Base-by-base conservation (phyloP, 1,284 basidiomycete genomes). In the Trichosporon sp. region DNA sequence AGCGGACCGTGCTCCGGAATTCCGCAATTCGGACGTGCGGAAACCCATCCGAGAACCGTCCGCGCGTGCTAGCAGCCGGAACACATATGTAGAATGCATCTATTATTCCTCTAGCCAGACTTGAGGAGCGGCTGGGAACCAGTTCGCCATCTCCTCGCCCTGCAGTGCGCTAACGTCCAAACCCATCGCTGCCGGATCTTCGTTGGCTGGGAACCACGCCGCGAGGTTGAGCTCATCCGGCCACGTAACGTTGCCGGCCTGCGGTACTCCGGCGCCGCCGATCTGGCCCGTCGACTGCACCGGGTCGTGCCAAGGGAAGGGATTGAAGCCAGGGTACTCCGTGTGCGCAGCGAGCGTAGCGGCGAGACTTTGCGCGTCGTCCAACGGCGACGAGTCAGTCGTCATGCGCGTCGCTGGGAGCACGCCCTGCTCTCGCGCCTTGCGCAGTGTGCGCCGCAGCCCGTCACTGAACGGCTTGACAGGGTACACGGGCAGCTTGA, bases 71-170 rank as follows among this genome's bases (percentile, higher is more conserved):
- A 31, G 11, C 27, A 54, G 16, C 16, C 27, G 25, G 25, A 54
- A 29, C 14, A 29, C 27, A n/a, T n/a, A 54, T 29, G 16, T 9
- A 21, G 31, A 27, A 49, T 31, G 33, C 14, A 60, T 60, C 25
- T 46, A 25, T 5, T 33, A 25, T 11, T 66, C 59, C 56, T 61
- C 59, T n/a, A 61, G 52, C 66, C 66, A 67, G 19, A 67, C 63
- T 44, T 67, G 63, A 13, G 66, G 66, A 6, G 66, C 66, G 4
- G 66, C 66, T 2, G 66, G 66, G 61, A 67, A 67, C 63, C 63
- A 64, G 32, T 67, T 67, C 7, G 60, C 60, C 63, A 67, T 62
- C 54, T 67, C 66, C n/a, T 56, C 49, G 37, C 49, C 49, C 33
- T 67, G 63, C 25, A 67, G 63, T 13, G 63, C 63, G 16, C 58